These are phyloP conservation scores for Cryptosporidium meleagridis DNA, from an alignment of 169 alveolate species.

Conservation along the genomic window DNA sequence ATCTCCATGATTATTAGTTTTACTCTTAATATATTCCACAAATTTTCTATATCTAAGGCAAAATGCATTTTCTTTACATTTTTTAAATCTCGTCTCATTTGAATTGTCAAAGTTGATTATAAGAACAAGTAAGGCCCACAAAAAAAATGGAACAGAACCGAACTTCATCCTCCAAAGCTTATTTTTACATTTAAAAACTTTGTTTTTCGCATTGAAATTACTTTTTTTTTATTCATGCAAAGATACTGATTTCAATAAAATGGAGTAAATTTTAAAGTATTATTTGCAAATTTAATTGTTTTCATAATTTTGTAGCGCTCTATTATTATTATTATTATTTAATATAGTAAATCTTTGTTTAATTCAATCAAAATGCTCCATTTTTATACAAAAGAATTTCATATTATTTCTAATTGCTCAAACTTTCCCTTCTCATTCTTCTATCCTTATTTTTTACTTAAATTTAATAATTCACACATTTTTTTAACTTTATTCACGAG, in stretches of 20 bases:
- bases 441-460: too few species aligned
- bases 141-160: not conserved
- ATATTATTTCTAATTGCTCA: too few species aligned
- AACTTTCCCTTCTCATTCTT: not conserved
- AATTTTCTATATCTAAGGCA: conserved; percentile 24
- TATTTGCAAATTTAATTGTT: too few species aligned
- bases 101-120: not conserved
- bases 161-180: not conserved
- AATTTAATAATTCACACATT: not conserved
- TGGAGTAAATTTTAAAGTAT: too few species aligned
- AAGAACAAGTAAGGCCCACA: not conserved
- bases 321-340: too few species aligned
- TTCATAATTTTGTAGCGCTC: too few species aligned
- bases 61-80: conserved; percentile 23
- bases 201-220: not conserved
- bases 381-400: too few species aligned
- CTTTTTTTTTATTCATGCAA: not conserved
- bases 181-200: not conserved
- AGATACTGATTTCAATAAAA: too few species aligned
- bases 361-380: too few species aligned
- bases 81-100: conserved; percentile 16
- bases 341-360: too few species aligned
- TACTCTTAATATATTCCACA: not conserved
- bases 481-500: too few species aligned
- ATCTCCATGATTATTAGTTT: not conserved